These are phyloP conservation scores for Parathielavia hyrcaniae DNA, from an alignment of 495 filamentous ascomycete species.

Conservation along the genomic window DNA sequence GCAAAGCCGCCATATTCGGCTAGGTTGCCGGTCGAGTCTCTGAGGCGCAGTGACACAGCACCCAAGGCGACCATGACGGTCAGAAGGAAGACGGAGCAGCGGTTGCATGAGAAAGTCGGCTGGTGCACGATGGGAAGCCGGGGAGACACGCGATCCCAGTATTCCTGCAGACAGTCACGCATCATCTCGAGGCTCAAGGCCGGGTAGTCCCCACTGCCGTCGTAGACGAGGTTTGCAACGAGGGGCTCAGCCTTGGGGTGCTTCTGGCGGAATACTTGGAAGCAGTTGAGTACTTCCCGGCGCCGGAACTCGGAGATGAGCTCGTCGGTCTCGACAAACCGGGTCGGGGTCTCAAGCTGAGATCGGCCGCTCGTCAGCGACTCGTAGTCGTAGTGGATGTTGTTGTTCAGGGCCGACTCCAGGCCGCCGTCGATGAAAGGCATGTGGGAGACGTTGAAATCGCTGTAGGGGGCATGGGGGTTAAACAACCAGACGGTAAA, in stretches of 20 bases:
- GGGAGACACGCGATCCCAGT: constrained; percentile 88
- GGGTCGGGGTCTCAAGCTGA: constrained; percentile 68
- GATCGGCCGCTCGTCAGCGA: constrained; percentile 54
- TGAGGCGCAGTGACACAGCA: constrained; percentile 76
- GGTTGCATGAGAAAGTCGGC: constrained; percentile 81
- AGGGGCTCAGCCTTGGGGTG: constrained; percentile 64
- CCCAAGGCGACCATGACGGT: constrained; percentile 86
- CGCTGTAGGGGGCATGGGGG: constrained; percentile 36
- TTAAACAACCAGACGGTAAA: constrained; percentile 49
- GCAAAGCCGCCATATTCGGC: constrained; percentile 69
- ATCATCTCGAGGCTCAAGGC: constrained; percentile 80
- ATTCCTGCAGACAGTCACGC: constrained; percentile 85
- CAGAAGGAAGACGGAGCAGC: constrained; percentile 71
- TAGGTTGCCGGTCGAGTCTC: constrained; percentile 61
- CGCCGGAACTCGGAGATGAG: constrained; percentile 79
- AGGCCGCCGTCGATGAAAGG: constrained; percentile 47
- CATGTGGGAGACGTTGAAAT: constrained; percentile 38
- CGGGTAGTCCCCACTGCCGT: constrained; percentile 61
- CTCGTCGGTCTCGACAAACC: constrained; percentile 65
- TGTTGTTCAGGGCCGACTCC: constrained; percentile 47
- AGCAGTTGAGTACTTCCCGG: constrained; percentile 67
- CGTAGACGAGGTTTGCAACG: constrained; percentile 65
- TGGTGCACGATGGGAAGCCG: constrained; percentile 91
- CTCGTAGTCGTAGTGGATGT: constrained; percentile 48
- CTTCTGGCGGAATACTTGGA: constrained; percentile 69